Base-by-base conservation (phyloP, 2,329 filamentous ascomycete species). In the Pyricularia sp. region DNA sequence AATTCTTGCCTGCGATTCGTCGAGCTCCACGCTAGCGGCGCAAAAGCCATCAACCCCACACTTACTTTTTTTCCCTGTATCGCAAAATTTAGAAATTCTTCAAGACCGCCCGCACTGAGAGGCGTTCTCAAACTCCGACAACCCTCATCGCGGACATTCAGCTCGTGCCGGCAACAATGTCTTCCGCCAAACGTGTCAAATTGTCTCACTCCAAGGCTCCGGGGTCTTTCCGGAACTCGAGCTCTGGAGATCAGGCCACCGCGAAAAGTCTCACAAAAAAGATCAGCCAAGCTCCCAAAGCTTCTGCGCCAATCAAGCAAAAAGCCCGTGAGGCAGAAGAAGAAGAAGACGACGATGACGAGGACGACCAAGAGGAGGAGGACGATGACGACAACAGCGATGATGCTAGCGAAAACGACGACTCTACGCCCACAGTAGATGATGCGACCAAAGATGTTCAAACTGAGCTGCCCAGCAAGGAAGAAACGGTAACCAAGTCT, bases 401-500 rank as follows among this genome's bases (percentile, higher is more conserved):
- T 66, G 36, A 36, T 25, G 42, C 11, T 25, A 55, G 61, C 64
- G 17, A 42, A 5, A 58, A 31, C n/a, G 25, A 68, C 9, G 42
- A 65, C 11, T 61, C 64, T n/a, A 25, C 68, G 30, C 23, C 42
- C 28, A 67, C 66, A 28, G 66, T 63, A 25, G 66, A 68, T 28
- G 66, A 33, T 28, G 65, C 30, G 2, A 20, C 55, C 28, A 33
- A 61, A 31, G 50, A 23, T n/a, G 11, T 2, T 30, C 66, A 25
- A 10, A 26, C 66, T 36, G 7, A 26, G 64, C 36, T 25, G 14
- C 14, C 64, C 0, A 63, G 25, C 26, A 12, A 63, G 14, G 68
- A 65, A 36, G 67, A 68, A 4, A 17, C 59, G 17, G 59, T 28
- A 30, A 33, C 31, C 70, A 90, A 90, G 79, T 88, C 87, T 0